Base-by-base conservation (phyloP, 441 rosid genomes). In the Brassica balearica region DNA sequence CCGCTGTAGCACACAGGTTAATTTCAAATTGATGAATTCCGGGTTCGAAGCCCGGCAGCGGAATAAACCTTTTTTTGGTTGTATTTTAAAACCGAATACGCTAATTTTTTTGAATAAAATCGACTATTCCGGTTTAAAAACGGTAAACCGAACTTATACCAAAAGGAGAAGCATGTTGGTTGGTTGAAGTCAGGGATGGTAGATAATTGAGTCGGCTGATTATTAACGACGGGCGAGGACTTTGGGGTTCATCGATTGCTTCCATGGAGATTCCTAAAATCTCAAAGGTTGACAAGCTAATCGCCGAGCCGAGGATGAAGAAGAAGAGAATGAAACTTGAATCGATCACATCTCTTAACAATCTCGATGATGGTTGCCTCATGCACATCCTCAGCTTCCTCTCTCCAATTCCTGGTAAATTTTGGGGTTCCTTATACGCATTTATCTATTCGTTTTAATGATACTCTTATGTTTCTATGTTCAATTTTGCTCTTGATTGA, bases 341-440 rank as follows among this genome's bases (percentile, higher is more conserved):
- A 22, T 68, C 72, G 41, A 72, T 77, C 71, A 10, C 84, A 20
- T 88, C 77, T 43, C 86, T 96, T 34, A 93, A 87, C 86, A 88
- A 72, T 85, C 95, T 96, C 22, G 99, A 96, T 79, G 99, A 96
- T 86, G 98, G 97, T 23, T 91, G 97, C 77, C 98, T 96, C 73
- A 94, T 96, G 99, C 99, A 91, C 82, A 89, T 96, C 84, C 87
- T 96, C 88, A 94, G 97, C 86, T 94, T 91, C 89, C 84, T 96
- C 15, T 86, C 97, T 65, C 98, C 98, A 32, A 87, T 91, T 85
- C 99, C 97, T 82, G 97, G 99, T 92, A 62, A 25, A 9, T 14
- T 59, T 25, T 72, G 23, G 6, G 23, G 6, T 10, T 74, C 60
- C 65, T 41, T 41, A 9, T 9, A n/a, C n/a, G n/a, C n/a, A n/a